A percentile compares a stretch with the other conserved stretches of the same genome.
Evolutionary conservation across 2,329 filamentous ascomycete species (phyloP).

Genomic region (Xylariales sp.): DNA sequence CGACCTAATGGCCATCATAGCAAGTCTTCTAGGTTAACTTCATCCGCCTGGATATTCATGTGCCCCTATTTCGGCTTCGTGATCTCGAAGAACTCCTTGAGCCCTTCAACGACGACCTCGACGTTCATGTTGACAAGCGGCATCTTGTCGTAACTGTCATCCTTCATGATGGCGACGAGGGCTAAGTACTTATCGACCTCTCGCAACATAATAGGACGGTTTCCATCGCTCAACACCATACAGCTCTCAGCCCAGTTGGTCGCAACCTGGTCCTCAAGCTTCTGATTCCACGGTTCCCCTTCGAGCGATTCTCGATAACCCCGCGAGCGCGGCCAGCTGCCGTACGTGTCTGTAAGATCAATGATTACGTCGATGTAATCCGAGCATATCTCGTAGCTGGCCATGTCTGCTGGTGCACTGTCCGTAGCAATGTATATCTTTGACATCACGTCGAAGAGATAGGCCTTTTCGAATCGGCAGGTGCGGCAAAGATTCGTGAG

Average conservation of each 20-base stretch:
- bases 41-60: too few species aligned
- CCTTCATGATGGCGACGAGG: constrained; percentile 81
- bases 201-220: constrained; percentile 61
- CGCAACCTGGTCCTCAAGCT: constrained; percentile 61
- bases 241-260: constrained; percentile 63
- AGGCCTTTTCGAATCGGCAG: constrained; percentile 95
- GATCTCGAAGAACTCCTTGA: constrained; percentile 75
- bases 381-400: constrained; percentile 95
- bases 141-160: constrained; percentile 79
- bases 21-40: too few species aligned
- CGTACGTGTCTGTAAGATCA: constrained; percentile 93
- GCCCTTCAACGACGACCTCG: constrained; percentile 71
- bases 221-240: constrained; percentile 61
- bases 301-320: constrained; percentile 53
- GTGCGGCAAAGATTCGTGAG: constrained; percentile 91
- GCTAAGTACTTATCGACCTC: constrained; percentile 73
- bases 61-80: constrained; percentile 53
- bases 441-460: constrained; percentile 93
- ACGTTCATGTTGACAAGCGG: constrained; percentile 84
- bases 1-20: too few species aligned
- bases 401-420: constrained; percentile 87
- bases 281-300: constrained; percentile 55
- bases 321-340: constrained; percentile 60
- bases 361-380: constrained; percentile 99
- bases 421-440: constrained; percentile 99